Evolutionary conservation across 1,139 yeast species (phyloP).

Genomic region (Saccharomyces pastorianus): DNA sequence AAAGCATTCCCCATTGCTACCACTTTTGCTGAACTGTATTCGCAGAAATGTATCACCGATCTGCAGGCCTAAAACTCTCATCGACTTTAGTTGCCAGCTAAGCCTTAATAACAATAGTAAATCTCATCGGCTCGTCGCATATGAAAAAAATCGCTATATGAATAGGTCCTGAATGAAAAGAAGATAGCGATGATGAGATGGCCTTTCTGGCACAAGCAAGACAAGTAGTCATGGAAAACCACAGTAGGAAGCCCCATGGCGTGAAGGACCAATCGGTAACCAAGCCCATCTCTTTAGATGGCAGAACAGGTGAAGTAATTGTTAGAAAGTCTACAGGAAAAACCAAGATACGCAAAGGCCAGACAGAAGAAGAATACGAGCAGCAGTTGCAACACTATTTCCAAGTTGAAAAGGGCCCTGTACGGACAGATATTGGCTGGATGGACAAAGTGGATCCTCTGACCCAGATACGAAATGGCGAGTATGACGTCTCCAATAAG

Average conservation of each 20-base stretch:
- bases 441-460: slow-evolving; percentile 27
- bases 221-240: not conserved
- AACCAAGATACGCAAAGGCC: slow-evolving; percentile 44
- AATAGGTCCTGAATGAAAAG: too few relatives aligned
- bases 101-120: too few relatives aligned
- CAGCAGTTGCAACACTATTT: slow-evolving; percentile 40
- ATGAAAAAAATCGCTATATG: too few relatives aligned
- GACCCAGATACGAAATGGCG: slow-evolving; percentile 1
- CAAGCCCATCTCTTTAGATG: slow-evolving; percentile 19
- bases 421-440: slow-evolving; percentile 42
- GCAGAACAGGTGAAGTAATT: slow-evolving; percentile 30
- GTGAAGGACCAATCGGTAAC: slow-evolving; percentile 15
- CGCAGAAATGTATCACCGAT: not conserved
- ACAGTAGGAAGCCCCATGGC: slow-evolving; percentile 5
- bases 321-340: slow-evolving; percentile 37
- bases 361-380: slow-evolving; percentile 46
- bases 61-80: not conserved
- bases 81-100: not conserved
- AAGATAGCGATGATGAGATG: too few relatives aligned
- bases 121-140: not conserved
- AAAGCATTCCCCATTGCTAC: not conserved
- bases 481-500: slow-evolving; percentile 19
- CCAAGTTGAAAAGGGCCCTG: slow-evolving; percentile 40
- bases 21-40: not conserved
- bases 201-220: too few relatives aligned